Percentiles rank a stretch among this genome's conserved stretches.
Evolutionary conservation across 352 stramenopile species (phyloP).

Genomic region (Globisporangium mamillatum): DNA sequence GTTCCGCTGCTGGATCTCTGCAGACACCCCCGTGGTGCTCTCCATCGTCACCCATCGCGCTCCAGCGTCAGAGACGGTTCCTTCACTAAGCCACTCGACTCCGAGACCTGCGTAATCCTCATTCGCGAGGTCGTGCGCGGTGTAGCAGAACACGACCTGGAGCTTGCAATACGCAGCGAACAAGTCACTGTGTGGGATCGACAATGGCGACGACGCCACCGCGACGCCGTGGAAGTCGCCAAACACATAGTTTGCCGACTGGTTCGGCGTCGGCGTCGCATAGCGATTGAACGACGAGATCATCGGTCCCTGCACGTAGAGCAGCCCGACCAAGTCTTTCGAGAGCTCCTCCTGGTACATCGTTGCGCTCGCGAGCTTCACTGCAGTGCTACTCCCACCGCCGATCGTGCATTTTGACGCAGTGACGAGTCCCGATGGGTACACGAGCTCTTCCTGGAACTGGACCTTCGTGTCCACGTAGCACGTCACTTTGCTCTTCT

Average conservation of each 20-base stretch:
- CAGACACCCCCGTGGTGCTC: conserved; percentile 42
- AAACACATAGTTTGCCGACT: conserved; percentile 30
- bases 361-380: conserved; percentile 61
- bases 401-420: conserved; percentile 75
- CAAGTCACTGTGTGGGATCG: conserved; percentile 34
- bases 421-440: conserved; percentile 67
- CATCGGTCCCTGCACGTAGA: conserved; percentile 61
- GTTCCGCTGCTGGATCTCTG: conserved; percentile 77
- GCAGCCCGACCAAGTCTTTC: conserved; percentile 43
- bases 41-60: conserved; percentile 73
- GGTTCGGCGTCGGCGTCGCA: conserved; percentile 21
- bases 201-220: conserved; percentile 39
- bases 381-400: conserved; percentile 31
- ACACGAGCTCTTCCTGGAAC: conserved; percentile 74
- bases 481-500: conserved; percentile 82
- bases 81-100: conserved; percentile 74
- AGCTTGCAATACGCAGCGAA: conserved; percentile 50
- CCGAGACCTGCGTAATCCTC: conserved; percentile 57
- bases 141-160: conserved; percentile 78
- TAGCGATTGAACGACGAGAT: conserved; percentile 61
- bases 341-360: conserved; percentile 84
- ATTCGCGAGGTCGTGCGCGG: conserved; percentile 50
- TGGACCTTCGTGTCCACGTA: conserved; percentile 58
- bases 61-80: conserved; percentile 30
- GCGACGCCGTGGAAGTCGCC: conserved; percentile 49